These are phyloP conservation scores for Penicillium verhagenii DNA, from an alignment of 495 filamentous ascomycete genomes.

Conservation along the genomic window DNA sequence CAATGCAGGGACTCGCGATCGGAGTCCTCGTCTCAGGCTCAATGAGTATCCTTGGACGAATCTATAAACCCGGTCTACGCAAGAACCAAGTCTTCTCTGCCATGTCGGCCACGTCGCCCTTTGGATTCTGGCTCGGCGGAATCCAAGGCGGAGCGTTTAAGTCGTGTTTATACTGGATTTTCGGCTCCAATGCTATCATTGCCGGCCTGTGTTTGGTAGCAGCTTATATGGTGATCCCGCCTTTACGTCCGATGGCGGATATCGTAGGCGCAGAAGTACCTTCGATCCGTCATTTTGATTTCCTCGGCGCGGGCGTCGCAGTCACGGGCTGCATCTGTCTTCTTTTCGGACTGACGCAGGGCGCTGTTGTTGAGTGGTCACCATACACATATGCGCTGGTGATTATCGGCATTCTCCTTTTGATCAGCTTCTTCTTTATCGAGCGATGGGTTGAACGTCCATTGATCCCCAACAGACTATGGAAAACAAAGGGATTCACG, in stretches of 20 bases:
- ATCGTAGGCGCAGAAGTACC: slow-evolving; percentile 25
- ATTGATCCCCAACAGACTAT: slow-evolving; percentile 32
- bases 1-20: slow-evolving; percentile 34
- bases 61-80: slow-evolving; percentile 31
- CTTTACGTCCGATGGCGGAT: slow-evolving; percentile 29
- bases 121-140: slow-evolving; percentile 33
- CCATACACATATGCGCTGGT: slow-evolving; percentile 29
- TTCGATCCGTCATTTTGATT: slow-evolving; percentile 31
- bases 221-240: slow-evolving; percentile 27
- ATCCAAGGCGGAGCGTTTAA: slow-evolving; percentile 31
- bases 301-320: slow-evolving; percentile 23
- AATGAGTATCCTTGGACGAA: slow-evolving; percentile 34
- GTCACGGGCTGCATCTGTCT: slow-evolving; percentile 29
- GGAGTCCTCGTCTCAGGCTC: slow-evolving; percentile 32
- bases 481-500: slow-evolving; percentile 44
- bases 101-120: slow-evolving; percentile 31
- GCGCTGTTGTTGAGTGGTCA: slow-evolving; percentile 27
- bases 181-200: slow-evolving; percentile 31
- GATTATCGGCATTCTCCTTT: slow-evolving; percentile 23
- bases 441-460: slow-evolving; percentile 28
- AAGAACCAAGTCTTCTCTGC: slow-evolving; percentile 38
- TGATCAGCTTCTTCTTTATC: slow-evolving; percentile 27
- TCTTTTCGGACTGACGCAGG: slow-evolving; percentile 35
- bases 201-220: slow-evolving; percentile 24
- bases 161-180: slow-evolving; percentile 30